Evolutionary conservation across 179 eudicot genomes (phyloP).

Genomic region (Actinidia polygama): DNA sequence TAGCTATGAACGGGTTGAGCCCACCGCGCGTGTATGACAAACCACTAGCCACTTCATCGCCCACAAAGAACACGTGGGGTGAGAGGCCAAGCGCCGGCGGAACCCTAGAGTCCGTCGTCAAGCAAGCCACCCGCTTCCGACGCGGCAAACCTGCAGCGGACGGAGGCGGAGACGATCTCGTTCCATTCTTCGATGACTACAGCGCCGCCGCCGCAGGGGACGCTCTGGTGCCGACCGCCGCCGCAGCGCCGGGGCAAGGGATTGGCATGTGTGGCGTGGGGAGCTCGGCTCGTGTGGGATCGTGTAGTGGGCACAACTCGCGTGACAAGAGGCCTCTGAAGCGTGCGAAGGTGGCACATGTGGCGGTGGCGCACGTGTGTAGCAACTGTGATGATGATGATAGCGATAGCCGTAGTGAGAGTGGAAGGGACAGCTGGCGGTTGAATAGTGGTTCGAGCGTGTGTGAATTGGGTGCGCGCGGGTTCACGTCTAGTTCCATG

Average conservation of each 20-base stretch:
- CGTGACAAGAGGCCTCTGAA: conserved; percentile 27
- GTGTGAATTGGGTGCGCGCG: conserved; percentile 32
- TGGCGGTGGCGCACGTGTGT: conserved; percentile 24
- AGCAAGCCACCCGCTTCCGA: conserved; percentile 55
- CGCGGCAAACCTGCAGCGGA: conserved; percentile 20
- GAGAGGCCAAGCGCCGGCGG: conserved; percentile 58
- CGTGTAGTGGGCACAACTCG: conserved; percentile 51
- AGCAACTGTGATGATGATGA: conserved; percentile 30
- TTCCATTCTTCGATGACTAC: conserved; percentile 41
- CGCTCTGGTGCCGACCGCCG: conserved; percentile 53
- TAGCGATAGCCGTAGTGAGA: conserved; percentile 39
- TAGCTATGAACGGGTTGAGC: conserved; percentile 69
- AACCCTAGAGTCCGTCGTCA: conserved; percentile 78
- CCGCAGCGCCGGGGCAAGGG: neutral
- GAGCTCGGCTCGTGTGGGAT: conserved; percentile 53
- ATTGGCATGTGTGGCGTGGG: conserved; percentile 31
- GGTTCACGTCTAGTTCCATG: conserved; percentile 44
- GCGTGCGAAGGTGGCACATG: conserved; percentile 33
- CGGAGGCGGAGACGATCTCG: conserved; percentile 29
- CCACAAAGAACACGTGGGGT: conserved; percentile 32
- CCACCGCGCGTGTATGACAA: conserved; percentile 52
- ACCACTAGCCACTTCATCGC: conserved; percentile 19
- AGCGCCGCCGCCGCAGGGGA: conserved; percentile 30
- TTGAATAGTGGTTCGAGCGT: conserved; percentile 50
- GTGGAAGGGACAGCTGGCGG: conserved; percentile 31